Evolutionary conservation across 306 rosid genomes (phyloP).

Genomic region (Quercus gilva): DNA sequence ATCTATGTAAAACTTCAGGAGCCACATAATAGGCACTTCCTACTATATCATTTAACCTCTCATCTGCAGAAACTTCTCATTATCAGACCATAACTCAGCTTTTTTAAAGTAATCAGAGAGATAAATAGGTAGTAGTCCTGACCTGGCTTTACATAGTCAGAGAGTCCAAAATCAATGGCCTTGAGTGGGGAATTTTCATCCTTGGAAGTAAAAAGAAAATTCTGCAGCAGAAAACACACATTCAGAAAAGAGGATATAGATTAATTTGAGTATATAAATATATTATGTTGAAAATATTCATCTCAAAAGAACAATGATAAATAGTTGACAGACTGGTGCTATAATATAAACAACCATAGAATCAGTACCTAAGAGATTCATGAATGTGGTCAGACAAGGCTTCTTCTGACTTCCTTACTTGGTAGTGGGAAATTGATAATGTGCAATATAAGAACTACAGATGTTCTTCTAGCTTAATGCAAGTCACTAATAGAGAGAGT

Average conservation of each 20-base stretch:
- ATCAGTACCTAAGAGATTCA: background rate
- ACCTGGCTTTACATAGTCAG: constrained; percentile 92
- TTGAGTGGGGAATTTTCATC: constrained; percentile 59
- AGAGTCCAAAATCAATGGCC: constrained; percentile 80
- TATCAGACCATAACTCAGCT: constrained; percentile 7
- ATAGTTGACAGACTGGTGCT: background rate
- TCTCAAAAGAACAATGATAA: background rate
- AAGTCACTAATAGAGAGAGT: background rate
- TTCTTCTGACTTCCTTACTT: too few species aligned
- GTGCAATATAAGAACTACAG: background rate
- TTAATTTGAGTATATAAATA: constrained; percentile 1
- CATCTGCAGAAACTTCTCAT: constrained; percentile 45
- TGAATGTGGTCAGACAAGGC: background rate
- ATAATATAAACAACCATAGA: constrained; percentile 8
- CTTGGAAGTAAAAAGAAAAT: constrained; percentile 65
- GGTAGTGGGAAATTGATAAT: background rate
- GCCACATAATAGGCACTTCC: constrained; percentile 91
- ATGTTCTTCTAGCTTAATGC: background rate
- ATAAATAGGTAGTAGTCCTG: constrained; percentile 13
- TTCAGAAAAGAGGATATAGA: constrained; percentile 18
- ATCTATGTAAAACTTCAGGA: constrained; percentile 89
- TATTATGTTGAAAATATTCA: background rate
- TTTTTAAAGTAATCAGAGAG: background rate
- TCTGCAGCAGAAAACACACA: constrained; percentile 44
- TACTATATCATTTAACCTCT: constrained; percentile 80